These are phyloP conservation scores for Alliaria petiolata DNA, from an alignment of 345 rosid species.

Conservation along the genomic window DNA sequence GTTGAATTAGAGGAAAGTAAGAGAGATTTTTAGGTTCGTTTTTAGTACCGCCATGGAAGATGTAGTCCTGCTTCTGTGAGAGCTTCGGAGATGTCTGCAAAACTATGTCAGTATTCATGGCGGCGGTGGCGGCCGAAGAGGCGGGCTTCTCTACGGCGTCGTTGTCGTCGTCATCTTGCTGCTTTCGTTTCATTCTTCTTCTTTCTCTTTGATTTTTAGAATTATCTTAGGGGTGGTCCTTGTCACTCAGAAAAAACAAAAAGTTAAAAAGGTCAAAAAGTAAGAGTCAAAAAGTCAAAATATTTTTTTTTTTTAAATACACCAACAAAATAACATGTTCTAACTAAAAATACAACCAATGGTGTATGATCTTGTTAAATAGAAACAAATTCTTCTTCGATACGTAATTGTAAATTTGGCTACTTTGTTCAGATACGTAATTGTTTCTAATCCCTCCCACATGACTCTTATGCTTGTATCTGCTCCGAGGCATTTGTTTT, in stretches of 20 bases:
- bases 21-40: not conserved
- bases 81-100: constrained; percentile 70
- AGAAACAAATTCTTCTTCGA: too few relatives aligned
- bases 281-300: too few relatives aligned
- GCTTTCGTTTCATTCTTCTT: constrained; percentile 27
- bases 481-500: too few relatives aligned
- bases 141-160: constrained; percentile 13
- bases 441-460: too few relatives aligned
- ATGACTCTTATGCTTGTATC: too few relatives aligned
- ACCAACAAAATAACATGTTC: too few relatives aligned
- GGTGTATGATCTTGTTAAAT: too few relatives aligned
- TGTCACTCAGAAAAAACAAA: not conserved
- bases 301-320: too few relatives aligned
- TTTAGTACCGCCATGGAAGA: constrained; percentile 57
- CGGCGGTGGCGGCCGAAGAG: not conserved
- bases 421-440: too few relatives aligned
- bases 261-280: too few relatives aligned
- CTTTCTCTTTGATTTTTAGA: not conserved
- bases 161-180: constrained; percentile 4
- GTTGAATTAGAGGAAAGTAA: not conserved
- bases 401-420: too few relatives aligned
- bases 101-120: constrained; percentile 37
- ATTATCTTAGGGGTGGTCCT: not conserved
- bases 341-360: too few relatives aligned
- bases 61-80: constrained; percentile 57